Conservation (phyloP, 1,284 basidiomycete species). For the Hemileia vastatrix region DNA sequence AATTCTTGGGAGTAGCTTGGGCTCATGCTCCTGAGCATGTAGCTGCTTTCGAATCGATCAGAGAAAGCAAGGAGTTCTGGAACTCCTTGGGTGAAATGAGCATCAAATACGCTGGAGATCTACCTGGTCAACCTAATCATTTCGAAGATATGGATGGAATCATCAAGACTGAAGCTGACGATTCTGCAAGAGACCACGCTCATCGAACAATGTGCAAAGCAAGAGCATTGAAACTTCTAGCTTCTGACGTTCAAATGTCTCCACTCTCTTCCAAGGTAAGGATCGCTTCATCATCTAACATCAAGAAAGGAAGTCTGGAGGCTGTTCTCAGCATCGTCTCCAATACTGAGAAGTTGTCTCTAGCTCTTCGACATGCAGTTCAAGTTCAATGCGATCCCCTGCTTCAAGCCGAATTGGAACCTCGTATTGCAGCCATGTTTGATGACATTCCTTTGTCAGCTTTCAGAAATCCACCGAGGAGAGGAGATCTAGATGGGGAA, state of each 20-base stretch:
- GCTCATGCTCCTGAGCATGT: conserved; percentile 34
- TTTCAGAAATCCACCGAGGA: conserved; percentile 28
- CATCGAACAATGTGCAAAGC: conserved; percentile 32
- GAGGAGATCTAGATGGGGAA: conserved; percentile 32
- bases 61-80: conserved; percentile 29
- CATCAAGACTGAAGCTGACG: conserved; percentile 20
- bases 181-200: conserved; percentile 26
- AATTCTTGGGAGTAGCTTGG: conserved; percentile 37
- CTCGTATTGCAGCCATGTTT: conserved; percentile 28
- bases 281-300: conserved; percentile 1
- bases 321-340: conserved; percentile 28
- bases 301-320: conserved; percentile 28
- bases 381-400: conserved; percentile 31
- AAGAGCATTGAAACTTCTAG: conserved; percentile 32
- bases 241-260: conserved; percentile 31
- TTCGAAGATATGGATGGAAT: conserved; percentile 22
- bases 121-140: conserved; percentile 23
- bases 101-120: conserved; percentile 21
- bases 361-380: conserved; percentile 25
- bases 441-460: conserved; percentile 30
- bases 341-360: conserved; percentile 22
- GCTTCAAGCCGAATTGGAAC: conserved; percentile 26
- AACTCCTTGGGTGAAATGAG: conserved; percentile 28
- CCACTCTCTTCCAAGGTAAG: conserved; percentile 23
- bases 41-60: conserved; percentile 29